Percentiles rank a stretch among this genome's conserved stretches.
Conservation (phyloP, 2,329 filamentous ascomycete genomes). For the Westerdykella sp. region DNA sequence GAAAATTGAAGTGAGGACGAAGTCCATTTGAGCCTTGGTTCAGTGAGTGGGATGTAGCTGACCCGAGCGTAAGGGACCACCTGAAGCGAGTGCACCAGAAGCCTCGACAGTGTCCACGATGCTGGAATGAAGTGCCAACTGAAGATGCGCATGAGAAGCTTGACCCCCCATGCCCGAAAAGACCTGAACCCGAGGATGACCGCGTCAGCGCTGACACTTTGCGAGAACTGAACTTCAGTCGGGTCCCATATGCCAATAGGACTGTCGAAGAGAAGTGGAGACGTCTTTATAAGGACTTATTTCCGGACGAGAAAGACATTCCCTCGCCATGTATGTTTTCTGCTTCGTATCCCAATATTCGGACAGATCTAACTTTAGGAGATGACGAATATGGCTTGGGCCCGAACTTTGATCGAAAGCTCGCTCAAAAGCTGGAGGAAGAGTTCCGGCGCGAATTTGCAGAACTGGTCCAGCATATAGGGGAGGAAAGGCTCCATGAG, state of each 20-base stretch:
- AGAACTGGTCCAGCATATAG: neutral
- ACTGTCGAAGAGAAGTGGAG: slow-evolving; percentile 2
- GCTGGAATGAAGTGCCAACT: slow-evolving; percentile 1
- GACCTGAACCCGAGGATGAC: neutral
- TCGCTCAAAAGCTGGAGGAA: slow-evolving; percentile 2
- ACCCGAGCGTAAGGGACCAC: slow-evolving; percentile 1
- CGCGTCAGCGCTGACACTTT: neutral
- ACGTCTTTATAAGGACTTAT: neutral
- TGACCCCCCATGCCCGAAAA: neutral
- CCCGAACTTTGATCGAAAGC: neutral
- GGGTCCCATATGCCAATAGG: neutral
- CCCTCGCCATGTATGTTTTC: slow-evolving; percentile 1
- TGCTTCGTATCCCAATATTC: neutral
- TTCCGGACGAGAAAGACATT: slow-evolving; percentile 1
- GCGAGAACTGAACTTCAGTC: slow-evolving; percentile 1
- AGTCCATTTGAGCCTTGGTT: neutral
- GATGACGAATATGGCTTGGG: slow-evolving; percentile 2
- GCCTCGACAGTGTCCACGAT: neutral
- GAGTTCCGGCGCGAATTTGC: slow-evolving; percentile 1
- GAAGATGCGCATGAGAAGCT: neutral
- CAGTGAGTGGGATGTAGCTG: neutral
- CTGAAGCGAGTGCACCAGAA: slow-evolving; percentile 4
- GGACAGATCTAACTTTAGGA: neutral
- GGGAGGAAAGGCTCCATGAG: neutral
- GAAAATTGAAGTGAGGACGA: slow-evolving; percentile 3